Base-by-base conservation (phyloP, 768 basidiomycete species). In the Podaxis pistillaris region DNA sequence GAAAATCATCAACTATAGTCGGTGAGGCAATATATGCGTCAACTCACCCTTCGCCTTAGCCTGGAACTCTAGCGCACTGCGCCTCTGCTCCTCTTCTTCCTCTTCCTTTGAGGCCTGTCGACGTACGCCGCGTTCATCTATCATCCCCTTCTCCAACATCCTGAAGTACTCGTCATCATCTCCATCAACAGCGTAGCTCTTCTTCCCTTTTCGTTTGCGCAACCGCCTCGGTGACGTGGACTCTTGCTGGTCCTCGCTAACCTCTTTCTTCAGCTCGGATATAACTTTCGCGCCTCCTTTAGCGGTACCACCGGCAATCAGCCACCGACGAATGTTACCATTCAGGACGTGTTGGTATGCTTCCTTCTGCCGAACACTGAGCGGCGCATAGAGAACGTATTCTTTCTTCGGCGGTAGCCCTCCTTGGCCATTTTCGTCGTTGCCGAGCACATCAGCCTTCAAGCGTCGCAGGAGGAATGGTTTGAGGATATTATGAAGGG, bases 381-480 rank as follows among this genome's bases (percentile, higher is more conserved):
- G 78, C 0, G 95, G 94, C 0, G 94, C 94, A 64, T 96, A 96
- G 0, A 98, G 82, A 1, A 98, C 86, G 68, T 99, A 99, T 74
- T 95, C 93, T 73, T 95, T 95, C 77, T 94, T 94, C 2, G 91
- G 91, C 0, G 97, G 97, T 3, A 98, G 78, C 8, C 46, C 61
- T 2, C 61, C 61, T 12, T 51, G 33, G 9, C 61, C 61, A 8
- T 62, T 62, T 55, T 62, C 61, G 47, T 62, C 61, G 26, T 82
- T 77, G 60, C 83, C 82, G 63, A 85, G 81, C 8, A 98, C 96
- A 67, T 99, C 97, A 5, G 79, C 86, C 74, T 98, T 98, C 61
- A 98, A 81, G 11, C 97, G 86, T 11, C 97, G 87, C 0, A 98
- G 81, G 30, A 98, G 83, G 81, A 98, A 99, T 1, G 97, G 97